A percentile compares a stretch with the other conserved stretches of the same genome.
Evolutionary conservation across 495 filamentous ascomycete species (phyloP).

Genomic region (Annulohypoxylon nitens): DNA sequence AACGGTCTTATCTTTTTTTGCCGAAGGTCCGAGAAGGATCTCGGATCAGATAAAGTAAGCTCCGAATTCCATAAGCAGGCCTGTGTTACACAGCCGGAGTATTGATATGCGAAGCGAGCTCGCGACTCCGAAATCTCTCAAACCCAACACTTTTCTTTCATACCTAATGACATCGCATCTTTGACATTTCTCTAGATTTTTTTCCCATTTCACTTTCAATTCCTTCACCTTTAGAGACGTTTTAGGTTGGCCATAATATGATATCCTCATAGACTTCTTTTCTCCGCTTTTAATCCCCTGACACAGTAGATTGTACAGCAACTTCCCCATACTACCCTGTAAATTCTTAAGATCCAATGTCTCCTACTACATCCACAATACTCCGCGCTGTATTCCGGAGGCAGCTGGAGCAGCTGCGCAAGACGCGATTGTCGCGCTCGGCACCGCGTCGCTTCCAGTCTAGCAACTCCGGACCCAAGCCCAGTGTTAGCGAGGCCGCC

Average conservation of each 20-base stretch:
- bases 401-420: conserved; percentile 29
- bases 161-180: not conserved
- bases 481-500: conserved; percentile 6
- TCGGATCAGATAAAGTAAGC: not conserved
- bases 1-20: conserved; percentile 3
- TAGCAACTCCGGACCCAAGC: conserved; percentile 14
- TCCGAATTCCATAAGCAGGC: conserved; percentile 6
- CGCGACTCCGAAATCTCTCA: conserved; percentile 30
- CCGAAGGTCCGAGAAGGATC: conserved; percentile 12
- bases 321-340: not conserved
- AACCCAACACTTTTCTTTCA: not conserved
- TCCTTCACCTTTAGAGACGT: not conserved
- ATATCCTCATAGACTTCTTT: conserved; percentile 21
- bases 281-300: not conserved
- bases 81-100: conserved; percentile 10
- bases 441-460: conserved; percentile 40
- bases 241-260: conserved; percentile 23
- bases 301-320: conserved; percentile 7
- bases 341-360: conserved; percentile 9
- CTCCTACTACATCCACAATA: conserved; percentile 9
- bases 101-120: conserved; percentile 18
- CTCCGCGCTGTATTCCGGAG: conserved; percentile 35
- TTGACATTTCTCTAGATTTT: conserved; percentile 1
- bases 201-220: not conserved
- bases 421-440: conserved; percentile 24